Percentiles rank a stretch among this genome's conserved stretches.
phyloP scores from a whole-genome alignment of 208 protist genomes.

The Balamuthia mandrillaris region DNA sequence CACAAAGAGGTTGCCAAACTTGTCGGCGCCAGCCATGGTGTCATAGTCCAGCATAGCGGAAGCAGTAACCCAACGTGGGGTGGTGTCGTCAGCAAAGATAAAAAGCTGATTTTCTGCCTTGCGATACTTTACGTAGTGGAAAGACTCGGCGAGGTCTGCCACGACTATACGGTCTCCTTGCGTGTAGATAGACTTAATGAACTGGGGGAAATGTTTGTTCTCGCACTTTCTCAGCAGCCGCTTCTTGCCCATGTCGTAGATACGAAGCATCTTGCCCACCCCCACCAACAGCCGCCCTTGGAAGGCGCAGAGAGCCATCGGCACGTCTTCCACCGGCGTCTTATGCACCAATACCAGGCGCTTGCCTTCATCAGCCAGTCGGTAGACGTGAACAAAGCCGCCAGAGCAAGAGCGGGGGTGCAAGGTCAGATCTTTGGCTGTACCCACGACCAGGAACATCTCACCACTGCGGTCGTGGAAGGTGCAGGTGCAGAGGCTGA shows the following conservation, averaged over 20 bases:
- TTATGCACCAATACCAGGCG: slow-evolving; percentile 60
- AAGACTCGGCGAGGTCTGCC: slow-evolving; percentile 72
- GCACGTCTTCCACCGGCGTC: slow-evolving; percentile 75
- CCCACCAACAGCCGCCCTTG: slow-evolving; percentile 73
- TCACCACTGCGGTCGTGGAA: slow-evolving; percentile 60
- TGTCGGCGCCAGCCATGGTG: slow-evolving; percentile 80
- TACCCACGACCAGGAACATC: slow-evolving; percentile 70
- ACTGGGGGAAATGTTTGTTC: slow-evolving; percentile 72
- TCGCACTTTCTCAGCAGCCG: slow-evolving; percentile 85
- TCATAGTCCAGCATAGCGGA: slow-evolving; percentile 75
- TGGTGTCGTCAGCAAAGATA: slow-evolving; percentile 81
- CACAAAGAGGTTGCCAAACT: slow-evolving; percentile 85
- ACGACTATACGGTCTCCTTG: slow-evolving; percentile 75
- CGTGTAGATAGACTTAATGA: slow-evolving; percentile 64
- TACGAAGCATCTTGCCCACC: slow-evolving; percentile 66
- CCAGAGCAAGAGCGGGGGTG: slow-evolving; percentile 41
- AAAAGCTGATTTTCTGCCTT: slow-evolving; percentile 63
- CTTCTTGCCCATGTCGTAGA: slow-evolving; percentile 84
- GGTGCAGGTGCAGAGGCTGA: slow-evolving; percentile 53
- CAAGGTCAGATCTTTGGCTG: slow-evolving; percentile 50
- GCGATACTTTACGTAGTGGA: slow-evolving; percentile 80
- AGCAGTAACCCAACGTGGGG: slow-evolving; percentile 73
- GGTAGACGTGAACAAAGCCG: slow-evolving; percentile 64
- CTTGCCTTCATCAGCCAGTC: slow-evolving; percentile 2
- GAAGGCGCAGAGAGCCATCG: slow-evolving; percentile 71